Evolutionary conservation across 2,329 filamentous ascomycete genomes (phyloP).

Genomic region (Graphiopsis chlorocephala): DNA sequence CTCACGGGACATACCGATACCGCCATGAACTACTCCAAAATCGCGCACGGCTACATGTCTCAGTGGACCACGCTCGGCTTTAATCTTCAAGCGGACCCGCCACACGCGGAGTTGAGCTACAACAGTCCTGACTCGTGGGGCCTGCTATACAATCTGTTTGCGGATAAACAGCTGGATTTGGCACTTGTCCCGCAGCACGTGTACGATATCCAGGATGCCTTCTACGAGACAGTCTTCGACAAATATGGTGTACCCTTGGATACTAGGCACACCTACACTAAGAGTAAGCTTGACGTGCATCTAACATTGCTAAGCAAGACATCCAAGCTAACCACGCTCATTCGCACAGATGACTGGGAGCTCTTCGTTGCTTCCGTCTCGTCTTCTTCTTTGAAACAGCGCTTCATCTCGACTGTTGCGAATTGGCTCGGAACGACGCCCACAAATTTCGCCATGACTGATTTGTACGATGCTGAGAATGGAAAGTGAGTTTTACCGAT

Average conservation of each 20-base stretch:
- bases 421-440: conserved; percentile 50
- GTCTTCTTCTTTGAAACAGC: conserved; percentile 41
- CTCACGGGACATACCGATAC: conserved; percentile 46
- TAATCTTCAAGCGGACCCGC: conserved; percentile 34
- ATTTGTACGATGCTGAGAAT: conserved; percentile 51
- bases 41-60: conserved; percentile 51
- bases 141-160: conserved; percentile 56
- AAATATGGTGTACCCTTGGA: conserved; percentile 54
- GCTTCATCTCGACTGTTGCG: conserved; percentile 49
- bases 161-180: conserved; percentile 47
- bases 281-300: conserved; percentile 19
- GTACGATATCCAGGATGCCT: conserved; percentile 54
- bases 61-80: conserved; percentile 32
- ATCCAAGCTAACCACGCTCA: background rate
- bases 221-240: conserved; percentile 51
- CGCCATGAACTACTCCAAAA: conserved; percentile 42
- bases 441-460: conserved; percentile 49
- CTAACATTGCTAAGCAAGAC: background rate
- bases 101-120: conserved; percentile 52
- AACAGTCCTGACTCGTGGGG: conserved; percentile 24
- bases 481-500: conserved; percentile 32
- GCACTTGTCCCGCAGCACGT: conserved; percentile 50
- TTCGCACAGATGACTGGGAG: conserved; percentile 47
- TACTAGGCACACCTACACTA: conserved; percentile 44
- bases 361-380: conserved; percentile 49